These are phyloP conservation scores for Ehretia macrophylla DNA, from an alignment of 257 asterid species.

Conservation along the genomic window DNA sequence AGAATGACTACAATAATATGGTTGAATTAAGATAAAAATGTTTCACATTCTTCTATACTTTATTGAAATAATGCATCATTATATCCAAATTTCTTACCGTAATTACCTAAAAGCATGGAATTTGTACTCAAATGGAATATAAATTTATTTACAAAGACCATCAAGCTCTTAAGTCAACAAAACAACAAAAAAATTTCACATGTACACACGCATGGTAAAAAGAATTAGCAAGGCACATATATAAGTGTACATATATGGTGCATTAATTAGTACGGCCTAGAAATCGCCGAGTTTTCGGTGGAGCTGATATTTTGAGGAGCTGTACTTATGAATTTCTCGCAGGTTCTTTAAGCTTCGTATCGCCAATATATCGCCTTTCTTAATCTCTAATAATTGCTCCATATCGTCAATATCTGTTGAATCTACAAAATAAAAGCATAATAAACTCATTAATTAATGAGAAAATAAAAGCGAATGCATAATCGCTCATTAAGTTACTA, in stretches of 20 bases:
- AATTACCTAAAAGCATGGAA: neutral
- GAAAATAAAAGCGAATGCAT: neutral
- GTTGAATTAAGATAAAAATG: too few relatives aligned
- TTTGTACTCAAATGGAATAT: too few relatives aligned
- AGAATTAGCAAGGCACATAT: constrained; percentile 2
- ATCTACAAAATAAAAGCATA: constrained; percentile 11
- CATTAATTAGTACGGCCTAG: constrained; percentile 20
- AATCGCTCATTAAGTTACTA: neutral
- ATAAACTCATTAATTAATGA: neutral
- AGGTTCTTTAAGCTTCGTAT: constrained; percentile 58
- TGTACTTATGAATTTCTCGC: constrained; percentile 22
- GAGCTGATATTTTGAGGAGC: constrained; percentile 22
- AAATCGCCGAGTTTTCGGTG: constrained; percentile 62
- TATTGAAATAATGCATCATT: too few relatives aligned
- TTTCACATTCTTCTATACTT: too few relatives aligned
- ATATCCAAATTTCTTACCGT: too few relatives aligned
- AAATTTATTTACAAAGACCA: neutral
- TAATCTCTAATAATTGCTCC: constrained; percentile 27
- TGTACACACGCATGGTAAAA: constrained; percentile 20
- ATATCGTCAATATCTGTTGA: constrained; percentile 31
- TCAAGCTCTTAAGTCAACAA: neutral
- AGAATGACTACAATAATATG: too few relatives aligned
- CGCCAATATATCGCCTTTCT: constrained; percentile 39
- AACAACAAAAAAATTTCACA: constrained; percentile 20
- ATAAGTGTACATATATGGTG: too few relatives aligned